These are phyloP conservation scores for Aspergillus steynii DNA, from an alignment of 495 filamentous ascomycete genomes.

Conservation along the genomic window DNA sequence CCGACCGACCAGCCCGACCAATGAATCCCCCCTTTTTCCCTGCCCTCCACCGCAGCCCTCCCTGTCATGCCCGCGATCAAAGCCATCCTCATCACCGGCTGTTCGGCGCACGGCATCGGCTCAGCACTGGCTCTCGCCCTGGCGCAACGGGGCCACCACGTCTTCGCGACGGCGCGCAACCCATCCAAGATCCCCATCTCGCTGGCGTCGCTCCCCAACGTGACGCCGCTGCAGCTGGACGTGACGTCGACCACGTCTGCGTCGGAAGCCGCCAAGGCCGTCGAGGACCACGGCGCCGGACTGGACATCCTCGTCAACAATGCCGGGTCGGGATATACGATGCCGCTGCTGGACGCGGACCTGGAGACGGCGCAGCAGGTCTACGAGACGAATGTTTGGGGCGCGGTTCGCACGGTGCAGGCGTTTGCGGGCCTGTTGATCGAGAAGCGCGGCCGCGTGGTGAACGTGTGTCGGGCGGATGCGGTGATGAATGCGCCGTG, in stretches of 20 bases:
- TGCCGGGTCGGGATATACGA: conserved; percentile 23
- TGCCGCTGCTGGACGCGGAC: conserved; percentile 30
- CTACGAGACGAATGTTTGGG: conserved; percentile 35
- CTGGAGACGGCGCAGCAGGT: conserved; percentile 25
- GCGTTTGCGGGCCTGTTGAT: conserved; percentile 55
- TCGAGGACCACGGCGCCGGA: conserved; percentile 13
- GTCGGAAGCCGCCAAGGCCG: conserved; percentile 11
- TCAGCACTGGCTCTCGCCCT: conserved; percentile 37
- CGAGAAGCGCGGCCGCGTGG: conserved; percentile 45
- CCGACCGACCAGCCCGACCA: neutral
- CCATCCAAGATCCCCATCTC: conserved; percentile 31
- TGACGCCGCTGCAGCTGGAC: conserved; percentile 28
- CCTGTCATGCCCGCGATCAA: neutral
- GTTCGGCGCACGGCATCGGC: conserved; percentile 41
- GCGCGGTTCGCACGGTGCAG: conserved; percentile 17
- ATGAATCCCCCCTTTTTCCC: neutral
- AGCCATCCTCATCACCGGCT: conserved; percentile 44
- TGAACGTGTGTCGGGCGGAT: conserved; percentile 50
- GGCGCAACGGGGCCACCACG: conserved; percentile 33
- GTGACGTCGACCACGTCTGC: conserved; percentile 34
- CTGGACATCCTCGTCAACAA: conserved; percentile 37
- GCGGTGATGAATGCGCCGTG: conserved; percentile 39
- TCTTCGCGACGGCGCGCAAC: conserved; percentile 44
- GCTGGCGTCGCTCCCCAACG: conserved; percentile 19
- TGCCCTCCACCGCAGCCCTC: neutral